Evolutionary conservation across 2,329 filamentous ascomycete genomes (phyloP).

Genomic region (Aspergillus novoparasiticus): DNA sequence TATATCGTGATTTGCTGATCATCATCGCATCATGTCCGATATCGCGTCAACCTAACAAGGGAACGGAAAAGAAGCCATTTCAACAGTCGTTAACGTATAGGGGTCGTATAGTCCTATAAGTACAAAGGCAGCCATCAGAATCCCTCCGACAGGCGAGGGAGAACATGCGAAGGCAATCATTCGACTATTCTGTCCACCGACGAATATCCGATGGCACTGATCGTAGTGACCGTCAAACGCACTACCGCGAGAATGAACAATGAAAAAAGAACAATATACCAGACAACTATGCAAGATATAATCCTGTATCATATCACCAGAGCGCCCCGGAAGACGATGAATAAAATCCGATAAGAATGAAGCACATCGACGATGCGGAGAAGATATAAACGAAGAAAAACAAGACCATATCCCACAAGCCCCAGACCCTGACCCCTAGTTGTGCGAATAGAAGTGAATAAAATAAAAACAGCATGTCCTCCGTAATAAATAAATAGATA

Average conservation of each 20-base stretch:
- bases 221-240: slow-evolving; percentile 4
- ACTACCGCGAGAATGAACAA: slow-evolving; percentile 2
- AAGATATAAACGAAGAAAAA: slow-evolving; percentile 20
- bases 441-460: background rate
- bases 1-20: background rate
- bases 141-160: background rate
- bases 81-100: background rate
- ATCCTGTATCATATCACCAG: slow-evolving; percentile 29
- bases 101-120: background rate
- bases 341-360: slow-evolving; percentile 18
- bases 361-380: slow-evolving; percentile 18
- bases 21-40: background rate
- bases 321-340: slow-evolving; percentile 26
- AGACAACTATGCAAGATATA: slow-evolving; percentile 24
- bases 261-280: slow-evolving; percentile 4
- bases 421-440: slow-evolving; percentile 14
- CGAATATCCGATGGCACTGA: background rate
- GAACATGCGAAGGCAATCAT: background rate
- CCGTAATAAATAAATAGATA: slow-evolving; percentile 4
- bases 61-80: background rate
- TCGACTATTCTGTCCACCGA: slow-evolving; percentile 1
- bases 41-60: background rate
- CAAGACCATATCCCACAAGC: slow-evolving; percentile 10
- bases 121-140: slow-evolving; percentile 1
- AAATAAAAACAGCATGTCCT: slow-evolving; percentile 6